phyloP scores from a whole-genome alignment of 768 basidiomycete genomes.

The Clathrus columnatus region DNA sequence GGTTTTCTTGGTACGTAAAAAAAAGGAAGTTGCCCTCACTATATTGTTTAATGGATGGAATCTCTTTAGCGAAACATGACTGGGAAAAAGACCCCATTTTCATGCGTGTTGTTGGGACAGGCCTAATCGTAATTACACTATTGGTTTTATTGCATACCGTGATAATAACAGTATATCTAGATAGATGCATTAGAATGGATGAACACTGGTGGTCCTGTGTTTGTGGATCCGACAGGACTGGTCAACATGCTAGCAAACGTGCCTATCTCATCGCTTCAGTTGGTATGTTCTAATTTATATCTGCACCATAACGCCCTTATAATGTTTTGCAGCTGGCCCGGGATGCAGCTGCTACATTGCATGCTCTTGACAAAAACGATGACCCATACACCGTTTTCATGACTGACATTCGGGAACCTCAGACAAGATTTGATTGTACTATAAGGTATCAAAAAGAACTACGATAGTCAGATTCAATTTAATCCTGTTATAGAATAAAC shows the following conservation, averaged over 20 bases:
- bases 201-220: conserved; percentile 42
- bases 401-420: conserved; percentile 54
- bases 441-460: conserved; percentile 38
- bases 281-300: conserved; percentile 38
- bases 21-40: too few relatives aligned
- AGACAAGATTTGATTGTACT: conserved; percentile 65
- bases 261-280: conserved; percentile 65
- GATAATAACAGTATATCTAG: conserved; percentile 26
- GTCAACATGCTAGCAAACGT: conserved; percentile 72
- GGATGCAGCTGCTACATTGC: conserved; percentile 70
- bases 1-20: conserved; percentile 66
- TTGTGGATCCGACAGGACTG: conserved; percentile 71
- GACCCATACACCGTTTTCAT: conserved; percentile 71
- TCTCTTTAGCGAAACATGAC: conserved; percentile 54
- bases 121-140: conserved; percentile 40
- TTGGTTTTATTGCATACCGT: background rate
- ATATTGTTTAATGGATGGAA: too few relatives aligned
- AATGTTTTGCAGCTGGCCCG: conserved; percentile 50
- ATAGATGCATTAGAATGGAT: conserved; percentile 51
- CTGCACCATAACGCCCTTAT: background rate
- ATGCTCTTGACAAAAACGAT: conserved; percentile 30
- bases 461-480: conserved; percentile 1
- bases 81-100: conserved; percentile 50
- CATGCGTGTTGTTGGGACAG: conserved; percentile 41
- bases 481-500: background rate